Evolutionary conservation across 108 stramenopile species (phyloP).

Genomic region (Cyclotella sp.): DNA sequence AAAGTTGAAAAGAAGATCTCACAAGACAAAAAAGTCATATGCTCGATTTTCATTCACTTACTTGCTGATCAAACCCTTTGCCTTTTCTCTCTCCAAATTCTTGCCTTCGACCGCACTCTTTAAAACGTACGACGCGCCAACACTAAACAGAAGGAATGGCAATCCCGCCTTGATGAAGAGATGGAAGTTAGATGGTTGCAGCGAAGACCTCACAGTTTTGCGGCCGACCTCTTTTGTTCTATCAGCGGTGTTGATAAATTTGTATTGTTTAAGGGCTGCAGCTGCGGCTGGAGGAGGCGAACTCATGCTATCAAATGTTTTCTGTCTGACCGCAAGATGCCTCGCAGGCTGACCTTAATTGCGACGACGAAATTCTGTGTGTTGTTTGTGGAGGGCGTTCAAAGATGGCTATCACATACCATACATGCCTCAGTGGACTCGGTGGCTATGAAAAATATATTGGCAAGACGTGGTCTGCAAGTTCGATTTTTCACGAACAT

Average conservation of each 20-base stretch:
- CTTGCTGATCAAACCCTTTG: slow-evolving; percentile 76
- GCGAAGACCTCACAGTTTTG: background rate
- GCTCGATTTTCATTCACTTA: slow-evolving; percentile 26
- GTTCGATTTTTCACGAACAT: too few species aligned
- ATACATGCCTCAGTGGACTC: too few species aligned
- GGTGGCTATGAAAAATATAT: too few species aligned
- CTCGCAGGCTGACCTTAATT: slow-evolving; percentile 5
- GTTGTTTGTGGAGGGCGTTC: too few species aligned
- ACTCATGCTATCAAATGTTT: slow-evolving; percentile 11
- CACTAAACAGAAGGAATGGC: slow-evolving; percentile 82
- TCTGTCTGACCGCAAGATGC: too few species aligned
- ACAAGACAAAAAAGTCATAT: background rate
- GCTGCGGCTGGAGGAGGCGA: background rate
- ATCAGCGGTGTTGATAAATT: slow-evolving; percentile 26
- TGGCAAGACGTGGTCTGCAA: too few species aligned
- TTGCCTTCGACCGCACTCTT: slow-evolving; percentile 86
- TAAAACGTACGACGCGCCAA: slow-evolving; percentile 79
- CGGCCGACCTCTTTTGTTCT: background rate
- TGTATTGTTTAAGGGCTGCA: slow-evolving; percentile 25
- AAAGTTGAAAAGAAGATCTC: too few species aligned
- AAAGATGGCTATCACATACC: too few species aligned
- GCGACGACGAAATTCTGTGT: background rate
- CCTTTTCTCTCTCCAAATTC: slow-evolving; percentile 78
- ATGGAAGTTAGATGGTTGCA: slow-evolving; percentile 54
- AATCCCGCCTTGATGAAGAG: slow-evolving; percentile 77